phyloP scores from a whole-genome alignment of 2,329 filamentous ascomycete genomes.

The Penicillium aurantiogriseum region DNA sequence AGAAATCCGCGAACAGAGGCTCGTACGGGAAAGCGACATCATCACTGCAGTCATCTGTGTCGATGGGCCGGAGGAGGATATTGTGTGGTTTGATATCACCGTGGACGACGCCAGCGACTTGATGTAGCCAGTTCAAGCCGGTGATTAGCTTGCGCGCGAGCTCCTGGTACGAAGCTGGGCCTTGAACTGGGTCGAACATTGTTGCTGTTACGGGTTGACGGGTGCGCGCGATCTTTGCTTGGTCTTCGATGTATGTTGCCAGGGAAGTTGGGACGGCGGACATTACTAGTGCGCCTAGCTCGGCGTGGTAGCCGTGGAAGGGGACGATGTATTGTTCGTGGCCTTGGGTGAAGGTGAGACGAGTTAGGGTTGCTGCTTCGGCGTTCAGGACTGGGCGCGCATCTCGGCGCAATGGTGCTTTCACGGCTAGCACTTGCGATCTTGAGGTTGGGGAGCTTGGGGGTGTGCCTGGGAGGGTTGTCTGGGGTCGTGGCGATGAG shows the following conservation, averaged over 20 bases:
- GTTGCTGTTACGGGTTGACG: constrained; percentile 40
- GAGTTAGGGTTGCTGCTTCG: constrained; percentile 45
- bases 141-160: constrained; percentile 43
- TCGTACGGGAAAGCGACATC: constrained; percentile 35
- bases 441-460: constrained; percentile 38
- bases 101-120: constrained; percentile 42
- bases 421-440: constrained; percentile 44
- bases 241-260: constrained; percentile 41
- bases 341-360: constrained; percentile 34
- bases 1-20: constrained; percentile 48
- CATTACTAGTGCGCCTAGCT: constrained; percentile 44
- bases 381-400: constrained; percentile 41
- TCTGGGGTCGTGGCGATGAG: constrained; percentile 16
- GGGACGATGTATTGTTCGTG: constrained; percentile 42
- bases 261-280: constrained; percentile 45
- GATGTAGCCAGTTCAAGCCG: constrained; percentile 47
- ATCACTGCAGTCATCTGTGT: constrained; percentile 8
- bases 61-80: constrained; percentile 37
- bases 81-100: constrained; percentile 51
- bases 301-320: constrained; percentile 46
- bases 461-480: constrained; percentile 26
- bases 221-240: constrained; percentile 29
- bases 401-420: constrained; percentile 44
- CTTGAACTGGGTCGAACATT: constrained; percentile 48
- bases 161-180: constrained; percentile 40